Conservation (phyloP, 192 early-diverging fungal genomes). For the Umbelopsis sp. region DNA sequence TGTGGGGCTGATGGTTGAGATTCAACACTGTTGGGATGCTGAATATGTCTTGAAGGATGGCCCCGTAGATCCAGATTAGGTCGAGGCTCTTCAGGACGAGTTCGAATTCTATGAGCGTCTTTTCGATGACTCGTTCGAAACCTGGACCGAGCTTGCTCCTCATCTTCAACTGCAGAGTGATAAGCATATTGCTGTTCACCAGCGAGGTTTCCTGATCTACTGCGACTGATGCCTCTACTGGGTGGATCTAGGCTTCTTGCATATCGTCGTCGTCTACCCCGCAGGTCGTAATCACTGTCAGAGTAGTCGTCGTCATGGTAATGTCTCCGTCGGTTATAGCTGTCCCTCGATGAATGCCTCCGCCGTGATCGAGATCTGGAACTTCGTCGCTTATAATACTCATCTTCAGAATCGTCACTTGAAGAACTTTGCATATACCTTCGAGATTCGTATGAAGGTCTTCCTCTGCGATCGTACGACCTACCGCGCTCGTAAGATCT, state of each 20-base stretch:
- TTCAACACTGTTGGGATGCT: neutral
- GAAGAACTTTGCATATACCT: neutral
- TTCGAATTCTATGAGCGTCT: neutral
- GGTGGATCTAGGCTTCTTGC: constrained; percentile 11
- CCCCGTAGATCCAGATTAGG: neutral
- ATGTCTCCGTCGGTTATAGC: neutral
- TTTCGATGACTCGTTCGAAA: neutral
- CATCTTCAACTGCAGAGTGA: constrained; percentile 6
- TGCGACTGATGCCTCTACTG: neutral
- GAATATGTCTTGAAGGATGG: neutral
- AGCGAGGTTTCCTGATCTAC: neutral
- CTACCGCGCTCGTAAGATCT: neutral
- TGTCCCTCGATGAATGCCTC: neutral
- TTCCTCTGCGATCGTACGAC: constrained; percentile 1
- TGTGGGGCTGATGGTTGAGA: neutral
- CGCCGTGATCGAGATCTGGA: neutral
- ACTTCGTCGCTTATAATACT: neutral
- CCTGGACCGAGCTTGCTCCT: neutral
- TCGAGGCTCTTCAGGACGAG: neutral
- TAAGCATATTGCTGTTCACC: neutral
- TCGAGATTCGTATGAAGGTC: neutral
- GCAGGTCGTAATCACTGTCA: neutral
- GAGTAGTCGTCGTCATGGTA: neutral
- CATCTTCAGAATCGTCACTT: neutral
- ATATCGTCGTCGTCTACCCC: neutral